Percentiles rank a stretch among this genome's conserved stretches.
These are phyloP conservation scores for Tolypocladium tundrense DNA, from an alignment of 2,329 filamentous ascomycete genomes.

Conservation along the genomic window DNA sequence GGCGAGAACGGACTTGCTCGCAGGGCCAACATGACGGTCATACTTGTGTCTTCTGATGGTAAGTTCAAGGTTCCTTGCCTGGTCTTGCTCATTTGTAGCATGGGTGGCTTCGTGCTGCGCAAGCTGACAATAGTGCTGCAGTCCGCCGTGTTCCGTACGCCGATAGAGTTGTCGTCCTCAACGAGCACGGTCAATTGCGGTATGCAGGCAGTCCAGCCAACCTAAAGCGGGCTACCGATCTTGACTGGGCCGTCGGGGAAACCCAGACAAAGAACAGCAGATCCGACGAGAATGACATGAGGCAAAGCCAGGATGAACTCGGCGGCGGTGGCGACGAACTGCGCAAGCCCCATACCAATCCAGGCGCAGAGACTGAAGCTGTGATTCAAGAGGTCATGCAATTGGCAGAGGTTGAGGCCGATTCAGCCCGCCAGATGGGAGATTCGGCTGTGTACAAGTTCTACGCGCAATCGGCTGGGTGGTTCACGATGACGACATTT, in stretches of 20 bases:
- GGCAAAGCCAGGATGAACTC: background rate
- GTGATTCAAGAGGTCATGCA: background rate
- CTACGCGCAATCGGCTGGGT: conserved; percentile 16
- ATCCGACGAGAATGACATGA: background rate
- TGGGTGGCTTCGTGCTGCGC: background rate
- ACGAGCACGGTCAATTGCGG: background rate
- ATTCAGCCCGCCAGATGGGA: conserved; percentile 3
- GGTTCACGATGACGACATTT: conserved; percentile 11
- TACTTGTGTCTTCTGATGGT: conserved; percentile 6
- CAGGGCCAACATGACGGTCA: conserved; percentile 6
- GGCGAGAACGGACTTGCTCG: conserved; percentile 7
- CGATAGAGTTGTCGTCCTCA: background rate
- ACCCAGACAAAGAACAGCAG: background rate
- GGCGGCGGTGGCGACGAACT: background rate
- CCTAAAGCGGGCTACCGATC: background rate
- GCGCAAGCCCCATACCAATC: background rate
- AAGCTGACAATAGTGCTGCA: background rate
- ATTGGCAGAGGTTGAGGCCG: background rate
- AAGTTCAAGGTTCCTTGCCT: background rate
- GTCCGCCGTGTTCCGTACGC: background rate
- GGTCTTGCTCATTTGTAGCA: background rate
- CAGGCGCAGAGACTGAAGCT: background rate
- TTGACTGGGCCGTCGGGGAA: background rate
- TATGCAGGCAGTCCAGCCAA: background rate
- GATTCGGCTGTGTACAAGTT: conserved; percentile 11